These are phyloP conservation scores for Coemansia sp. DNA, from an alignment of 371 early-diverging fungal genomes.

Conservation along the genomic window DNA sequence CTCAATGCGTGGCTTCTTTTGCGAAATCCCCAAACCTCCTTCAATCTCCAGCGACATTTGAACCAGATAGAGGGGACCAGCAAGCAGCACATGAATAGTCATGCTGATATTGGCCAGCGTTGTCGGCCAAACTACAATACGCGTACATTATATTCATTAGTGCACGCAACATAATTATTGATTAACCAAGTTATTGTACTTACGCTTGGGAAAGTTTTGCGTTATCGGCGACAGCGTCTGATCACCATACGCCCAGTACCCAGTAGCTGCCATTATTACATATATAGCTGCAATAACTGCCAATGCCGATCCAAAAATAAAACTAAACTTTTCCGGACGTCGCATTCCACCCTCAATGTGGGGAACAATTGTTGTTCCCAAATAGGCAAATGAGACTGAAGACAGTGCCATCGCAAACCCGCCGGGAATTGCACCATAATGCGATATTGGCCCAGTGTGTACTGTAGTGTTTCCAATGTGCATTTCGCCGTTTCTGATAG, in stretches of 20 bases:
- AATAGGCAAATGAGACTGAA: slow-evolving; percentile 45
- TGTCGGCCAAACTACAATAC: slow-evolving; percentile 40
- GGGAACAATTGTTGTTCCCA: slow-evolving; percentile 61
- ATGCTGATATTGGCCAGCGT: slow-evolving; percentile 60
- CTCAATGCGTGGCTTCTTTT: slow-evolving; percentile 62
- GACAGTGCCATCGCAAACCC: slow-evolving; percentile 44
- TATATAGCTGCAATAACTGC: slow-evolving; percentile 71
- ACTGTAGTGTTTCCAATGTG: slow-evolving; percentile 10
- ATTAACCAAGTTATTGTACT: slow-evolving; percentile 3
- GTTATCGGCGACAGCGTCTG: slow-evolving; percentile 71
- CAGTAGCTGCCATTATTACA: slow-evolving; percentile 69
- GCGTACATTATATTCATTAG: not conserved
- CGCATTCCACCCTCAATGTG: slow-evolving; percentile 82
- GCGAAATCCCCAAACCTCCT: slow-evolving; percentile 56
- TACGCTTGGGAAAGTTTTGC: slow-evolving; percentile 66
- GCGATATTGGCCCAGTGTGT: slow-evolving; percentile 8
- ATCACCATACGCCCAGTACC: slow-evolving; percentile 79
- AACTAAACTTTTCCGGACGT: slow-evolving; percentile 69
- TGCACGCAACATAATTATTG: not conserved
- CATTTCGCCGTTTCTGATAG: slow-evolving; percentile 34
- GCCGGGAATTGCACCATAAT: slow-evolving; percentile 30
- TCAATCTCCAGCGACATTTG: slow-evolving; percentile 77
- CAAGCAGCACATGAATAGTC: slow-evolving; percentile 76
- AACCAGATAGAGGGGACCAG: slow-evolving; percentile 78
- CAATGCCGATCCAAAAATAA: slow-evolving; percentile 66